phyloP scores from a whole-genome alignment of 257 asterid species.

The Paulownia fortunei region DNA sequence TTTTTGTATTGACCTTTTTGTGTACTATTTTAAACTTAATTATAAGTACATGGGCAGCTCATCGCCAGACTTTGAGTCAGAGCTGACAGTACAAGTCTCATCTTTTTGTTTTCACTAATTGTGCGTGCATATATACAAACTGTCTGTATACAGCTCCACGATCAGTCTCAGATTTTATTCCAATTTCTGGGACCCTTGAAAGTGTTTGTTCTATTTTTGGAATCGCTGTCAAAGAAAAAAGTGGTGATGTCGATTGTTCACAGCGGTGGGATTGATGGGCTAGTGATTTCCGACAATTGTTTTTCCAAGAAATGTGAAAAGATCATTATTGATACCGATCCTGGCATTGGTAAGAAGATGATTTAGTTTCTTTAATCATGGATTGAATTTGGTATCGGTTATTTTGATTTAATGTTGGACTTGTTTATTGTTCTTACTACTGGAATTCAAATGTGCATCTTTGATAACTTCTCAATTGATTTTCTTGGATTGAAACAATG shows the following conservation, averaged over 20 bases:
- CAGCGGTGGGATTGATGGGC: constrained; percentile 37
- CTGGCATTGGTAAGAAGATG: constrained; percentile 60
- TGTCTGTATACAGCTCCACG: background rate
- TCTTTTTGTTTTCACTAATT: constrained; percentile 2
- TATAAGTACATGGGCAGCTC: constrained; percentile 13
- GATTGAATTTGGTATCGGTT: background rate
- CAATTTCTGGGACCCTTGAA: constrained; percentile 27
- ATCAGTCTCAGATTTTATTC: constrained; percentile 17
- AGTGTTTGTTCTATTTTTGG: constrained; percentile 16
- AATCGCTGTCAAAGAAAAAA: constrained; percentile 21
- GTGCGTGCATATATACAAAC: background rate
- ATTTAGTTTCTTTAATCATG: background rate
- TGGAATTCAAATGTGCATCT: too few relatives aligned
- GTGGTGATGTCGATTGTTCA: constrained; percentile 50
- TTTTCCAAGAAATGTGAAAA: constrained; percentile 43
- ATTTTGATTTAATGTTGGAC: background rate
- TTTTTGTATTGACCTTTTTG: background rate
- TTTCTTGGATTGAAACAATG: too few relatives aligned
- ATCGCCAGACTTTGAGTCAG: constrained; percentile 25
- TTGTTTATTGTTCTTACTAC: background rate
- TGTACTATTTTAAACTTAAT: background rate
- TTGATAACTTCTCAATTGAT: too few relatives aligned
- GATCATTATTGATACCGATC: constrained; percentile 69
- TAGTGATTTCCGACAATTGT: constrained; percentile 30
- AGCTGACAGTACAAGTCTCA: constrained; percentile 36